phyloP scores from a whole-genome alignment of 768 basidiomycete species.

The Pluteus cervinus region DNA sequence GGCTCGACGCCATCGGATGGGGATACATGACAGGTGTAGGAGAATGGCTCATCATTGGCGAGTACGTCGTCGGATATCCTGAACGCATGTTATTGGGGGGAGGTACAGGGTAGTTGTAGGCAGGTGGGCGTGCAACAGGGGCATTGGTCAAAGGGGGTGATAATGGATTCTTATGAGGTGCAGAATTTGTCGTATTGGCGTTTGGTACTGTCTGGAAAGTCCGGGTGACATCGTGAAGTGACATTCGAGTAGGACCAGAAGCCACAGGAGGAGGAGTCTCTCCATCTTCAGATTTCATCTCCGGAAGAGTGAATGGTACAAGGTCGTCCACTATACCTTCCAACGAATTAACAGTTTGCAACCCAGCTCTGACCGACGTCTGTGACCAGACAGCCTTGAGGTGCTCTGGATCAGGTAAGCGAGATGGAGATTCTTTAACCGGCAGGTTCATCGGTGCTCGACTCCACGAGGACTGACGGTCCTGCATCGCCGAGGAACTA shows the following conservation, averaged over 20 bases:
- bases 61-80: conserved; percentile 52
- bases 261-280: conserved; percentile 67
- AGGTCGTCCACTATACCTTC: conserved; percentile 82
- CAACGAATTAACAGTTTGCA: conserved; percentile 70
- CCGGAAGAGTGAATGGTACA: conserved; percentile 75
- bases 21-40: conserved; percentile 67
- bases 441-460: conserved; percentile 47
- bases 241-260: conserved; percentile 66
- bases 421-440: conserved; percentile 62
- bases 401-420: conserved; percentile 77
- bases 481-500: conserved; percentile 26
- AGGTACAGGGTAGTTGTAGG: conserved; percentile 35
- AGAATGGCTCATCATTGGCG: conserved; percentile 69
- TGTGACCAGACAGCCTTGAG: conserved; percentile 84
- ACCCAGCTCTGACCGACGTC: conserved; percentile 61
- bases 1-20: conserved; percentile 52
- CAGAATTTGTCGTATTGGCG: conserved; percentile 41
- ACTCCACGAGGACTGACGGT: conserved; percentile 44
- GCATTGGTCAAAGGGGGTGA: conserved; percentile 44
- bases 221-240: conserved; percentile 74
- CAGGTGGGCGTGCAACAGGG: conserved; percentile 39
- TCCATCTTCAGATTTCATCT: conserved; percentile 83
- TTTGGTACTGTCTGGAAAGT: conserved; percentile 84
- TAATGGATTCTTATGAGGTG: conserved; percentile 42
- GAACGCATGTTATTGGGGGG: conserved; percentile 48